phyloP scores from a whole-genome alignment of 78 protist genomes.

The Chrysochromulina tobinii region DNA sequence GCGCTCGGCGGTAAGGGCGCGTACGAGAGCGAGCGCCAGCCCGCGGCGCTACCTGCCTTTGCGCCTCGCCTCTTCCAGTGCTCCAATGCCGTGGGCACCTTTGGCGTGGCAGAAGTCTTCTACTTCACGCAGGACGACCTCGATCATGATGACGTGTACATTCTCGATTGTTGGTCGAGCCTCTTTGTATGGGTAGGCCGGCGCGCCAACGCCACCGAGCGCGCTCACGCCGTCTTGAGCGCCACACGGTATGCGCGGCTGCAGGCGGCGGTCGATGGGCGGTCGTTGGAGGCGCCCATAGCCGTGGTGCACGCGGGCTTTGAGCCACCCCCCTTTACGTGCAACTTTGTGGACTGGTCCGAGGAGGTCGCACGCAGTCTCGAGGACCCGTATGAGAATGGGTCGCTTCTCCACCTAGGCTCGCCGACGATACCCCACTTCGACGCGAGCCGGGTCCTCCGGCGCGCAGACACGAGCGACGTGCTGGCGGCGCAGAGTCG shows the following conservation, averaged over 20 bases:
- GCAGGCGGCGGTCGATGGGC: not conserved
- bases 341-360: constrained; percentile 56
- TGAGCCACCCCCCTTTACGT: constrained; percentile 65
- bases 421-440: too few relatives aligned
- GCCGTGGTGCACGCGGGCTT: constrained; percentile 7
- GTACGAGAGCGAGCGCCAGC: not conserved
- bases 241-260: constrained; percentile 20
- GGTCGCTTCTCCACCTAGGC: too few relatives aligned
- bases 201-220: constrained; percentile 44
- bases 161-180: constrained; percentile 51
- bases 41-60: not conserved
- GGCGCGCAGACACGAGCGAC: too few relatives aligned
- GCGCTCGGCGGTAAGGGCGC: constrained; percentile 58
- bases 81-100: constrained; percentile 51
- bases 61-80: constrained; percentile 59
- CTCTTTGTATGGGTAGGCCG: constrained; percentile 74
- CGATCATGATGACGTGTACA: constrained; percentile 61
- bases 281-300: not conserved
- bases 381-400: too few relatives aligned
- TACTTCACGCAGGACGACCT: constrained; percentile 59
- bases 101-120: constrained; percentile 33
- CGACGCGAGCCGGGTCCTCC: too few relatives aligned
- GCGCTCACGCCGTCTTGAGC: not conserved
- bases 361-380: too few relatives aligned
- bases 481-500: too few relatives aligned